phyloP scores from a whole-genome alignment of 2,329 filamentous ascomycete species.

The Thyridium curvatum region DNA sequence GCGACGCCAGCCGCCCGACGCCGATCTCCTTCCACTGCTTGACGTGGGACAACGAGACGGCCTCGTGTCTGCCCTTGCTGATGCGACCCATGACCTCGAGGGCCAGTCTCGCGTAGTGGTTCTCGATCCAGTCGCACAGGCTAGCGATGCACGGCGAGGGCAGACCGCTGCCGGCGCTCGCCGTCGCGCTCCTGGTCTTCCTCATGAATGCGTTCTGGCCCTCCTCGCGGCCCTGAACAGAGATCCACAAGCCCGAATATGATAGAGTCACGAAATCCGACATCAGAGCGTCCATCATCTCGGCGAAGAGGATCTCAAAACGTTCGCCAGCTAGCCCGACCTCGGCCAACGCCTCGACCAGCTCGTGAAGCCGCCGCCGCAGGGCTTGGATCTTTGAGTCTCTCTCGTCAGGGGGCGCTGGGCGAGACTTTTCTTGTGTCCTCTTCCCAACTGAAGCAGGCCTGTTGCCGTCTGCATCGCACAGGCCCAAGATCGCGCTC shows the following conservation, averaged over 20 bases:
- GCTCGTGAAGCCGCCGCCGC: conserved; percentile 43
- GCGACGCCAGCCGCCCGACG: conserved; percentile 58
- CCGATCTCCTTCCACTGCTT: conserved; percentile 68
- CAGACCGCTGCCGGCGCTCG: conserved; percentile 21
- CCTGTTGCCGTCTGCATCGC: not conserved
- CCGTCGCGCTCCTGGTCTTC: conserved; percentile 8
- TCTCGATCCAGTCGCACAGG: conserved; percentile 62
- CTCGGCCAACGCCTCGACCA: conserved; percentile 53
- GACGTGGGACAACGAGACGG: conserved; percentile 48
- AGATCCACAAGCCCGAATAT: conserved; percentile 58
- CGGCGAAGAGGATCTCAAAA: conserved; percentile 66
- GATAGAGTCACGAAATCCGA: conserved; percentile 53
- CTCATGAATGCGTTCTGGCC: not conserved
- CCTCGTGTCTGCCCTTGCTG: conserved; percentile 21
- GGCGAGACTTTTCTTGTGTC: conserved; percentile 5
- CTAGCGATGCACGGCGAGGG: conserved; percentile 50
- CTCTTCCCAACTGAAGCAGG: not conserved
- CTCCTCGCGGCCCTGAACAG: conserved; percentile 14
- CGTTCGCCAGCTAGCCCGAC: conserved; percentile 64
- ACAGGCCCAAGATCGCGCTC: conserved; percentile 1
- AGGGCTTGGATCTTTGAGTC: conserved; percentile 27
- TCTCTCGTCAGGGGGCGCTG: conserved; percentile 15
- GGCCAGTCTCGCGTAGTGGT: conserved; percentile 58
- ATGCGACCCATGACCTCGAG: conserved; percentile 52
- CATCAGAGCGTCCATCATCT: conserved; percentile 63